A percentile compares a stretch with the other conserved stretches of the same genome.
Evolutionary conservation across 1,284 basidiomycete genomes (phyloP).

Genomic region (Wallemia hederae): DNA sequence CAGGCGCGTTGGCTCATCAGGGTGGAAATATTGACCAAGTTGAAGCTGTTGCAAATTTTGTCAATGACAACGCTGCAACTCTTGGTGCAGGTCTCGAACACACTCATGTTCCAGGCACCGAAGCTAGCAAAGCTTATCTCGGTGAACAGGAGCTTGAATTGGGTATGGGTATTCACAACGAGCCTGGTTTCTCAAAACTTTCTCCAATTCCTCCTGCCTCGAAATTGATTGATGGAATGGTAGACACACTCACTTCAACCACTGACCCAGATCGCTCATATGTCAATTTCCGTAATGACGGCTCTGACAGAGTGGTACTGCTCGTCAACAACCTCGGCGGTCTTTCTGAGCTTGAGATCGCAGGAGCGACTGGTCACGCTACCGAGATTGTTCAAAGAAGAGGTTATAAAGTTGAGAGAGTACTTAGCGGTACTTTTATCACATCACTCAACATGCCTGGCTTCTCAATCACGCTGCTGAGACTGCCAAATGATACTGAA

Average conservation of each 20-base stretch:
- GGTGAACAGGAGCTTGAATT: slow-evolving; percentile 43
- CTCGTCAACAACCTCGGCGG: slow-evolving; percentile 32
- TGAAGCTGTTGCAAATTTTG: slow-evolving; percentile 34
- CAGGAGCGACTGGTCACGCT: slow-evolving; percentile 23
- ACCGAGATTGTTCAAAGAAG: slow-evolving; percentile 25
- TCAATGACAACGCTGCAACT: slow-evolving; percentile 34
- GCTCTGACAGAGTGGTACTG: slow-evolving; percentile 26
- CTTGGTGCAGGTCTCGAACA: slow-evolving; percentile 77
- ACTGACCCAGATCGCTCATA: slow-evolving; percentile 57
- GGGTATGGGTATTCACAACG: slow-evolving; percentile 65
- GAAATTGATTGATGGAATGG: slow-evolving; percentile 37
- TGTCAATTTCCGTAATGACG: slow-evolving; percentile 39
- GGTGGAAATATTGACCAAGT: slow-evolving; percentile 47
- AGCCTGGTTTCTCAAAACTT: slow-evolving; percentile 42
- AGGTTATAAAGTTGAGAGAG: slow-evolving; percentile 29
- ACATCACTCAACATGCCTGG: slow-evolving; percentile 85
- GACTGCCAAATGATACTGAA: slow-evolving; percentile 26
- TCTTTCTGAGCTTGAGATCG: slow-evolving; percentile 56
- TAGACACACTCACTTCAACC: slow-evolving; percentile 41
- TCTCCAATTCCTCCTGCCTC: slow-evolving; percentile 38
- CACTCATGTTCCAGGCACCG: slow-evolving; percentile 67
- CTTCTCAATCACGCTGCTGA: slow-evolving; percentile 60
- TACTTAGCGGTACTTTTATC: slow-evolving; percentile 58
- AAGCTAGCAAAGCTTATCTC: slow-evolving; percentile 28
- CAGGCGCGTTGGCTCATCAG: slow-evolving; percentile 44